phyloP scores from a whole-genome alignment of 2,329 filamentous ascomycete genomes.

The Cylindrodendrum hubeiense region DNA sequence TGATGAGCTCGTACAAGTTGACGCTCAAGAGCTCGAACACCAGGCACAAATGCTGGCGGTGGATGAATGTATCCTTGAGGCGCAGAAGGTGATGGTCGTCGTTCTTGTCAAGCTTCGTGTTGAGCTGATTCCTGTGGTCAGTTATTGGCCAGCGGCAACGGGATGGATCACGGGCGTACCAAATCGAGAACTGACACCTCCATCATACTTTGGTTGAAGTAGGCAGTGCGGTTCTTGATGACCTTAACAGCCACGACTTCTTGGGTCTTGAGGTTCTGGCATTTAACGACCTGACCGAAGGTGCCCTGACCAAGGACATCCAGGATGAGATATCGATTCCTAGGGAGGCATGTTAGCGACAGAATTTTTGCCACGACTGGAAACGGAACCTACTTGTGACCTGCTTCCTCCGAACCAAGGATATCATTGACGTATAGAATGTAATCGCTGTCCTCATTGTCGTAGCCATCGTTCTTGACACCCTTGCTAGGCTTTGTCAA shows the following conservation, averaged over 20 bases:
- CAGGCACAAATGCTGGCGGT: constrained; percentile 94
- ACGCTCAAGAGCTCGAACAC: constrained; percentile 97
- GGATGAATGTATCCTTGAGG: constrained; percentile 98
- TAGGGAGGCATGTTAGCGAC: constrained; percentile 48
- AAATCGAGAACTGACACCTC: constrained; percentile 97
- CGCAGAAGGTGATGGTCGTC: constrained; percentile 96
- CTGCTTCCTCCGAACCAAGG: constrained; percentile 95
- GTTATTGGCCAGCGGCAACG: constrained; percentile 17
- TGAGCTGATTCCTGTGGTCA: constrained; percentile 71
- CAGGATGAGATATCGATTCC: constrained; percentile 95
- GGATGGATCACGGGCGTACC: constrained; percentile 63
- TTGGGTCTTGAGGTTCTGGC: constrained; percentile 97
- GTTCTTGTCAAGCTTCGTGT: constrained; percentile 99
- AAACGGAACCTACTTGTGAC: constrained; percentile 82
- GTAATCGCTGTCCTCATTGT: constrained; percentile 99
- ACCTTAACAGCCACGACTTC: constrained; percentile 99
- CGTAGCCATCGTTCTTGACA: constrained; percentile 97
- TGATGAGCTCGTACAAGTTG: constrained; percentile 98
- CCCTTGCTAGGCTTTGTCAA: constrained; percentile 99
- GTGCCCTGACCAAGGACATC: constrained; percentile 98
- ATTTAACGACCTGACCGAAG: constrained; percentile 98
- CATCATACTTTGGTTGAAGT: constrained; percentile 99
- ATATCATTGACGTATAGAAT: constrained; percentile 99
- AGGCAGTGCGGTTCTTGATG: constrained; percentile 98
- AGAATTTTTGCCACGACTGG: constrained; percentile 8